These are phyloP conservation scores for Suillus subalutaceus DNA, from an alignment of 768 basidiomycete genomes.

Conservation along the genomic window DNA sequence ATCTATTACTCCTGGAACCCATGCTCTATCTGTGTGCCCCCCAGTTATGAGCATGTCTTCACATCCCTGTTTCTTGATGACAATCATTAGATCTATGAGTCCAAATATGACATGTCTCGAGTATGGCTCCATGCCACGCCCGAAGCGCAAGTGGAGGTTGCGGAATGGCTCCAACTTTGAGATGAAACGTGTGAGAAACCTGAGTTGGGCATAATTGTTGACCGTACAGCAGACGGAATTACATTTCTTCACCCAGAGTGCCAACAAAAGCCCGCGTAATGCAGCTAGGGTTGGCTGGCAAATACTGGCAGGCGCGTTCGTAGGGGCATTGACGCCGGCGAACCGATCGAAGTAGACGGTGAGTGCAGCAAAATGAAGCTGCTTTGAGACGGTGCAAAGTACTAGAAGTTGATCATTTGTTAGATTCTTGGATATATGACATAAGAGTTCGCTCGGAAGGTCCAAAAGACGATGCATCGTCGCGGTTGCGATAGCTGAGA, in stretches of 20 bases:
- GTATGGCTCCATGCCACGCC: conserved; percentile 4
- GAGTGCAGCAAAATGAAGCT: conserved; percentile 6
- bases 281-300: not conserved
- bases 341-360: conserved; percentile 6
- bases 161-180: conserved; percentile 7
- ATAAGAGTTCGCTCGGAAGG: conserved; percentile 7
- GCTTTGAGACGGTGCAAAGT: not conserved
- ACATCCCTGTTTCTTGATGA: conserved; percentile 4
- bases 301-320: conserved; percentile 5
- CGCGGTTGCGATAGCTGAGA: not conserved
- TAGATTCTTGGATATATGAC: conserved; percentile 2
- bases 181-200: not conserved
- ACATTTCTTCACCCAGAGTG: conserved; percentile 10
- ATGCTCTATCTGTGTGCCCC: conserved; percentile 6
- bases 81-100: conserved; percentile 7
- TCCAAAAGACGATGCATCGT: not conserved
- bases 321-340: conserved; percentile 1
- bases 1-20: conserved; percentile 4
- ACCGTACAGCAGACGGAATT: conserved; percentile 4
- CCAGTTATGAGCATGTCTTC: conserved; percentile 9
- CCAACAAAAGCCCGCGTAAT: conserved; percentile 5
- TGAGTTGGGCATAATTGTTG: not conserved
- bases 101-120: not conserved
- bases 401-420: conserved; percentile 1
- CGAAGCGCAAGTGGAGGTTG: conserved; percentile 6